Base-by-base conservation (phyloP, 1,284 basidiomycete genomes). In the Pulchroboletus neoregius region DNA sequence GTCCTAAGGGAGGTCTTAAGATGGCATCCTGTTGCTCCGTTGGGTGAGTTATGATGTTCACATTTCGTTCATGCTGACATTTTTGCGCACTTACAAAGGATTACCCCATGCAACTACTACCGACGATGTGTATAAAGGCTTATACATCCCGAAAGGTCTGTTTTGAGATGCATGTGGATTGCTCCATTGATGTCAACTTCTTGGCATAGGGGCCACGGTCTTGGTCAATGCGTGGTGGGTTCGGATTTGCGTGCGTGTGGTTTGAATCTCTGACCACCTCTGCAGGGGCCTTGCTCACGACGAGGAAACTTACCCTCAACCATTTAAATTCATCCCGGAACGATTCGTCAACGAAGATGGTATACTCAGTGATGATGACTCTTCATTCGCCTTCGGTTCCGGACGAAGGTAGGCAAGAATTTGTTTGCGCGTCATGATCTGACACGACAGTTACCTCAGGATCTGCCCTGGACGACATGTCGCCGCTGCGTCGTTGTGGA, bases 1-100 rank as follows among this genome's bases (percentile, higher is more conserved):
- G 53, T 79, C 6, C 51, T 79, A 43, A 74, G 73, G 51, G 82
- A 84, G 54, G 68, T 74, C 2, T 51, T 79, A 15, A 65, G 80
- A 18, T 82, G 71, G 66, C 68, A 73, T 15, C 75, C 78, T 9
- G 68, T 73, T 8, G 62, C 60, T 16, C 75, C 76, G 40, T 48
- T 78, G 12, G 73, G 76, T 75, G 38, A 55, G 65, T 46, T 55
- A 12, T 37, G 11, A 11, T 11, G 8, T 32, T 48, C 26, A 23
- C 32, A 34, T 43, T 40, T 30, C 7, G 31, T 27, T 15, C 18
- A 22, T 27, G 9, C 37, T 49, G 30, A 51, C 38, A 18, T 16
- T 24, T 36, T 6, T 26, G 18, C 28, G 18, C 5, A 26, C 13
- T 15, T 4, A 3, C 13, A 24, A 51, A 75, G 75, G 65, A 30